These are phyloP conservation scores for Trebouxia sp. DNA, from an alignment of 139 green algal species.

Conservation along the genomic window DNA sequence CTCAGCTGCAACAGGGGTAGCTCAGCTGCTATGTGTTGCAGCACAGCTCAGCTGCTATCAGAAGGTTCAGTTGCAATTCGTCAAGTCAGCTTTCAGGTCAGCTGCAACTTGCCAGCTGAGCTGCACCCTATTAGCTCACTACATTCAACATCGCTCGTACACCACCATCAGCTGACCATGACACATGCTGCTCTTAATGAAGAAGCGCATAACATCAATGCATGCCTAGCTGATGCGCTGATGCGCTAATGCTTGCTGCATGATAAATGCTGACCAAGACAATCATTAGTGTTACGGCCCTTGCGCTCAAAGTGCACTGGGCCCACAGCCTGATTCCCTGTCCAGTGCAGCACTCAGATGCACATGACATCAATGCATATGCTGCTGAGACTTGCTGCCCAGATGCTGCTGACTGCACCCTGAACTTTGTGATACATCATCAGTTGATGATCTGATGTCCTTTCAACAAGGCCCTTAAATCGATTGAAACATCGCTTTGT, in stretches of 20 bases:
- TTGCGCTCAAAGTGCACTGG: too few species aligned
- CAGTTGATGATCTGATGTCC: neutral
- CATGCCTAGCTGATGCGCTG: neutral
- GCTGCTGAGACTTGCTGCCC: neutral
- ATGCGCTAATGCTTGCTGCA: too few species aligned
- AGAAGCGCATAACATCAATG: constrained; percentile 6
- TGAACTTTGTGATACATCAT: constrained; percentile 1
- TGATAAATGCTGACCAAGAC: neutral
- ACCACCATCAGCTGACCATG: constrained; percentile 4
- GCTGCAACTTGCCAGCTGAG: neutral
- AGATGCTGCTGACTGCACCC: neutral
- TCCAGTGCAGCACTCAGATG: neutral
- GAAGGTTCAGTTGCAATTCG: neutral
- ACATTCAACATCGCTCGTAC: neutral
- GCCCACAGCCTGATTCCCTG: neutral
- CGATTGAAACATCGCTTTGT: constrained; percentile 21
- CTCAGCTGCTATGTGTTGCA: constrained; percentile 7
- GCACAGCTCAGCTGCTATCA: neutral
- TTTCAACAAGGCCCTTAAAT: constrained; percentile 9
- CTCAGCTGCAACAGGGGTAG: constrained; percentile 8
- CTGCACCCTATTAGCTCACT: neutral
- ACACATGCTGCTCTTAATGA: constrained; percentile 23
- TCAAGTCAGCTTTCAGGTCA: neutral
- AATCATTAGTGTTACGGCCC: neutral
- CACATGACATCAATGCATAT: neutral